Evolutionary conservation across 495 filamentous ascomycete species (phyloP).

Genomic region (Talaromyces adpressus): DNA sequence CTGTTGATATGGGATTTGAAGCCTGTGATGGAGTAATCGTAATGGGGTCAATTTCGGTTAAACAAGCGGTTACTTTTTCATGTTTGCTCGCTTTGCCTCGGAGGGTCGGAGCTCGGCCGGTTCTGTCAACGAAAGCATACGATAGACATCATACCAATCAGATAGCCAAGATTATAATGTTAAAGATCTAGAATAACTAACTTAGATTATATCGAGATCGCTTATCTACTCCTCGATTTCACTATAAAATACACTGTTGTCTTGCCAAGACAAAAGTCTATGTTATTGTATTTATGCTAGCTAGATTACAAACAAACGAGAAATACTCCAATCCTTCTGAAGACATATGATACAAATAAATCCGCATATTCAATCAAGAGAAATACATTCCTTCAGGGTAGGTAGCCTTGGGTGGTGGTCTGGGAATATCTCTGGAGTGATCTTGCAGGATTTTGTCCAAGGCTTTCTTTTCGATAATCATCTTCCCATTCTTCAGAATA

Average conservation of each 20-base stretch:
- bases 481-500: constrained; percentile 70
- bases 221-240: background rate
- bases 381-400: constrained; percentile 5
- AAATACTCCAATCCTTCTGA: background rate
- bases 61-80: constrained; percentile 2
- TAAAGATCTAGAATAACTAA: background rate
- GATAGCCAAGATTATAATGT: background rate
- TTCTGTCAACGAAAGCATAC: background rate
- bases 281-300: background rate
- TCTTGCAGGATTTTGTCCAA: constrained; percentile 64
- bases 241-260: background rate
- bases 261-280: background rate
- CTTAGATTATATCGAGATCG: background rate
- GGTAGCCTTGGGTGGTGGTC: constrained; percentile 23
- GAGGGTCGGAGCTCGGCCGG: background rate
- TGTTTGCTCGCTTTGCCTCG: constrained; percentile 5
- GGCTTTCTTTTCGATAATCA: constrained; percentile 81
- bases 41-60: background rate
- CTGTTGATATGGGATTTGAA: background rate
- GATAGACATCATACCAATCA: background rate
- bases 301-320: background rate
- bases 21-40: background rate
- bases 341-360: background rate
- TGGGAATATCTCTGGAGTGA: constrained; percentile 68
- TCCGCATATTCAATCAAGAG: background rate